These are phyloP conservation scores for Basidioascus undulatus DNA, from an alignment of 768 basidiomycete genomes.

Conservation along the genomic window DNA sequence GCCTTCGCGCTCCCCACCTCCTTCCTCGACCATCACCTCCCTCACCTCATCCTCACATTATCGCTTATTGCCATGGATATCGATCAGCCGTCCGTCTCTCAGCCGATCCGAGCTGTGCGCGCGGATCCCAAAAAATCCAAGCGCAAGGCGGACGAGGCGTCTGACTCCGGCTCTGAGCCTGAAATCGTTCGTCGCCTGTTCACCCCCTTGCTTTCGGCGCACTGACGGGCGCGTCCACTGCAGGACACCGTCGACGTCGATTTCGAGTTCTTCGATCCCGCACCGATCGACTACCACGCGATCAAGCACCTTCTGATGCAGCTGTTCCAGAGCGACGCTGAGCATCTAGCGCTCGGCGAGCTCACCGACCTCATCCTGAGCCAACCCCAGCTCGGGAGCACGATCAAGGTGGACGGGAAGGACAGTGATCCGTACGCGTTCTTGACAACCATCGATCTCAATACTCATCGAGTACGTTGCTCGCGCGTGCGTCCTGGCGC, in stretches of 20 bases:
- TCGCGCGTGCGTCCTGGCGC: not conserved
- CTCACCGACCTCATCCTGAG: constrained; percentile 63
- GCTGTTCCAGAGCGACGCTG: constrained; percentile 53
- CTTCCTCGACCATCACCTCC: too few species aligned
- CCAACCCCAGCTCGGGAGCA: constrained; percentile 48
- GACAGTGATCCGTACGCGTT: constrained; percentile 80
- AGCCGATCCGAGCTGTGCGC: too few species aligned
- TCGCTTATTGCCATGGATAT: too few species aligned
- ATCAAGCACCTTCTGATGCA: constrained; percentile 25
- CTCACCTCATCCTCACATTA: too few species aligned
- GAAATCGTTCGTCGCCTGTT: not conserved
- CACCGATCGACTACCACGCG: constrained; percentile 68
- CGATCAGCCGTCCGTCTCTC: too few species aligned
- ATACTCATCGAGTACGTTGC: constrained; percentile 8
- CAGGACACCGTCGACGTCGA: constrained; percentile 57
- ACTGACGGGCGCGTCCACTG: constrained; percentile 1
- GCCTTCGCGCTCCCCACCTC: too few species aligned
- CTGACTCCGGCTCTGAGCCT: not conserved
- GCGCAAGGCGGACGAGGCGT: not conserved
- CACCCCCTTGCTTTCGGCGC: not conserved
- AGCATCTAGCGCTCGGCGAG: constrained; percentile 40
- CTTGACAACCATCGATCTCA: constrained; percentile 59
- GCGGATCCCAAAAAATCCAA: not conserved
- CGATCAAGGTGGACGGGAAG: constrained; percentile 71
- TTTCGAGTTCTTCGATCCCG: constrained; percentile 83